Evolutionary conservation across 2,329 filamentous ascomycete genomes (phyloP).

Genomic region (Botrytis fragariae): DNA sequence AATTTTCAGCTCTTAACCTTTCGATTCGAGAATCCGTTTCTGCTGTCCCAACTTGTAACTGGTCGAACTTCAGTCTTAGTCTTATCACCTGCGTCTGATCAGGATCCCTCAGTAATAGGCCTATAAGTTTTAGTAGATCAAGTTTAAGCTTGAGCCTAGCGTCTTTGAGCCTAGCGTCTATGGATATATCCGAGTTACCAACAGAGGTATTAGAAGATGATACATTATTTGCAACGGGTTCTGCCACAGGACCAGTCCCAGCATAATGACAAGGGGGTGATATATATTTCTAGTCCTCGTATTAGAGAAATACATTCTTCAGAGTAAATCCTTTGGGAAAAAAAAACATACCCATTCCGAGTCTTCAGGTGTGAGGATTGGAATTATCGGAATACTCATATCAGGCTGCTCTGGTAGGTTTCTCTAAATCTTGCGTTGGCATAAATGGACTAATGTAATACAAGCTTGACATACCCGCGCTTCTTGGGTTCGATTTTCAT

Average conservation of each 20-base stretch:
- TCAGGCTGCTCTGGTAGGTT: background rate
- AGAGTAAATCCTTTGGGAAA: too few species aligned
- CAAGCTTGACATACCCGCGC: background rate
- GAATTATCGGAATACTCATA: background rate
- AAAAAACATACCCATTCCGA: background rate
- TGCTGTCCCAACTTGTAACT: background rate
- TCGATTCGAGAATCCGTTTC: background rate
- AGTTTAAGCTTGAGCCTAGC: background rate
- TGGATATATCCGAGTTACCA: background rate
- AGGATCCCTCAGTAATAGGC: background rate
- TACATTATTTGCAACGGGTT: background rate
- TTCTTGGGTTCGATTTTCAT: background rate
- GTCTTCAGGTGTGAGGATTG: background rate
- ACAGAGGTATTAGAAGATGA: background rate
- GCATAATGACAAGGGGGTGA: too few species aligned
- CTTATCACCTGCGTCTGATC: background rate
- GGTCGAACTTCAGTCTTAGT: background rate
- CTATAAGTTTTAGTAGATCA: background rate
- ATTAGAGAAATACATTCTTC: background rate
- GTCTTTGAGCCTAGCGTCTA: background rate
- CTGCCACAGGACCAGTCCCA: background rate
- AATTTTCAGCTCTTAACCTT: background rate
- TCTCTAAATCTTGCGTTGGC: background rate
- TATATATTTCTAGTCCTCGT: background rate
- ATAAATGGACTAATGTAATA: too few species aligned